phyloP scores from a whole-genome alignment of 768 basidiomycete species.

The Naganishia randhawae region DNA sequence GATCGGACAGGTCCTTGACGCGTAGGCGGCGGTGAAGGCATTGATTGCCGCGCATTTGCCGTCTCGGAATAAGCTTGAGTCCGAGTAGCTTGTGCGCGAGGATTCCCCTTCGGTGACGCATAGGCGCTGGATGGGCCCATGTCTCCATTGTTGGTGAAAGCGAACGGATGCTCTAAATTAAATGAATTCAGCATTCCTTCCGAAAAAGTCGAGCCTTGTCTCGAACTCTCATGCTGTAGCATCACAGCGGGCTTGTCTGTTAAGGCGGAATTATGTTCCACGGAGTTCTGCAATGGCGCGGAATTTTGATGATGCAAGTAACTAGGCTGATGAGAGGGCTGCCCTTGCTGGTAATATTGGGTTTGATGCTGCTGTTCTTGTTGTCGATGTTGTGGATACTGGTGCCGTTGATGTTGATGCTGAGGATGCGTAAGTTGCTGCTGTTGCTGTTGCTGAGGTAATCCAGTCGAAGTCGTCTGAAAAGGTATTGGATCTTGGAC shows the following conservation, averaged over 20 bases:
- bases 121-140: not conserved
- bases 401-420: not conserved
- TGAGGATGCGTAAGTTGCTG: not conserved
- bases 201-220: not conserved
- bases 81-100: not conserved
- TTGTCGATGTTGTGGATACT: not conserved
- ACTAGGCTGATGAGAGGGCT: not conserved
- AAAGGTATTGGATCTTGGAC: no score
- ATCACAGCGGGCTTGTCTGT: not conserved
- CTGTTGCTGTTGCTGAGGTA: conserved; percentile 3
- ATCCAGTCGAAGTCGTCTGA: no score
- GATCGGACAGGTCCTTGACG: conserved; percentile 1
- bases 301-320: not conserved
- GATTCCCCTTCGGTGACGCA: not conserved
- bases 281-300: not conserved
- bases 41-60: not conserved
- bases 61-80: not conserved
- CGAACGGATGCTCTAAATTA: not conserved
- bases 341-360: conserved; percentile 2
- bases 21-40: conserved; percentile 9
- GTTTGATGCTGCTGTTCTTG: not conserved
- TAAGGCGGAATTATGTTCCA: not conserved
- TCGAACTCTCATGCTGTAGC: not conserved
- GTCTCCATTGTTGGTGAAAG: not conserved
- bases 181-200: conserved; percentile 2